Base-by-base conservation (phyloP, 352 stramenopile genomes). In the Pilasporangium apinafurcum region DNA sequence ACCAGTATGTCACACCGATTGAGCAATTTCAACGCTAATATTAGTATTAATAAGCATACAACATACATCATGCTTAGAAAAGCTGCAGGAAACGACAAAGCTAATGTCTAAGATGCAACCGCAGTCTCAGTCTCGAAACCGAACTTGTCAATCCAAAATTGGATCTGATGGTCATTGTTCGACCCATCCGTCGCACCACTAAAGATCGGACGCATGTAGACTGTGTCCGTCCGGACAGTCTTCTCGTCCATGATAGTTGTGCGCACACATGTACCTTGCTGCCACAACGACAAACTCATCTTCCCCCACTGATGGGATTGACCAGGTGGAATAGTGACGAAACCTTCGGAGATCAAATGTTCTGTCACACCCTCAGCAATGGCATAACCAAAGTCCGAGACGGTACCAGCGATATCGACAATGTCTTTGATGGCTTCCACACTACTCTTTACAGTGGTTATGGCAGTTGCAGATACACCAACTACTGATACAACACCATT, bases 161-260 rank as follows among this genome's bases (percentile, higher is more conserved):
- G 60, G 37, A 78, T 75, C 22, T 69, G 40, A 46, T 81, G 62
- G 28, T 61, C 56, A 27, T 63, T 51, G 61, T 63, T 48, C 56
- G 29, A 62, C 50, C 62, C 62, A 49, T 64, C 53, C 5, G 57
- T 62, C 25, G 56, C 47, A 14, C 65, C 62, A 22, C 62, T 73
- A 53, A 81, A 81, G 57, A 77, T 77, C 17, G 62, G 65, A 36
- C 62, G 62, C 65, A 72, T 74, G 60, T 75, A 75, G 8, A 75
- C 14, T 30, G 59, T 70, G 36, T 67, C 52, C 6, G 55, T 67
- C 1, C 48, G 60, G 20, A 81, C 62, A 0, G 61, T 64, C 4
- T 48, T 41, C 35, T 72, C 53, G 35, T 75, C 46, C 21, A 64
- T 32, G 49, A 70, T 62, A 8, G 48, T 60, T n/a, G 67, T 73